Percentiles rank a stretch among this genome's conserved stretches.
These are phyloP conservation scores for Nicotiana noctiflora DNA, from an alignment of 257 asterid species.

Conservation along the genomic window DNA sequence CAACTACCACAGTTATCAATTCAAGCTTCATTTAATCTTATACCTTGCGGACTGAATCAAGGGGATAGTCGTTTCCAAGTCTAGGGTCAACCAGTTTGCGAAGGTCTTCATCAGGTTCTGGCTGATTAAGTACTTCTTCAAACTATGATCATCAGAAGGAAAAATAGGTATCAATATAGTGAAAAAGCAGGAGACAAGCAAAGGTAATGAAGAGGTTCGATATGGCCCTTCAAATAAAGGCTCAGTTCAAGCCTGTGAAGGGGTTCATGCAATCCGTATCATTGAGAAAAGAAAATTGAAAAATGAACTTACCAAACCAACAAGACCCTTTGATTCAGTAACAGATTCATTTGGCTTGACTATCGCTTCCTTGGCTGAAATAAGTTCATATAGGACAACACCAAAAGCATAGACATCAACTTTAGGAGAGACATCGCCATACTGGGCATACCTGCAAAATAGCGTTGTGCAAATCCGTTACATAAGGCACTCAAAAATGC, in stretches of 20 bases:
- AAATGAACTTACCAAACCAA: conserved; percentile 49
- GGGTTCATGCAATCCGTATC: not conserved
- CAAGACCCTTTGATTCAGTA: conserved; percentile 83
- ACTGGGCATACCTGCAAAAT: conserved; percentile 77
- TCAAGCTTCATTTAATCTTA: not conserved
- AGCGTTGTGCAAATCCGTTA: not conserved
- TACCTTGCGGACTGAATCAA: conserved; percentile 73
- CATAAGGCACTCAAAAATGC: not conserved
- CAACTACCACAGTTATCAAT: not conserved
- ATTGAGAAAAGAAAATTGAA: not conserved
- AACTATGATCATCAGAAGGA: conserved; percentile 37
- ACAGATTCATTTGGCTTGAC: conserved; percentile 45
- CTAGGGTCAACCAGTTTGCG: conserved; percentile 60
- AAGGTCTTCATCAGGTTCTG: conserved; percentile 49
- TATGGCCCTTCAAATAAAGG: not conserved
- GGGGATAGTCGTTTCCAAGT: conserved; percentile 64
- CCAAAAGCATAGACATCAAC: conserved; percentile 96
- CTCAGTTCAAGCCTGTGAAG: not conserved
- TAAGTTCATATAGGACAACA: conserved; percentile 81
- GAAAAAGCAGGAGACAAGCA: not conserved
- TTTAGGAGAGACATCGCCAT: conserved; percentile 87
- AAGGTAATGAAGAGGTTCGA: not conserved
- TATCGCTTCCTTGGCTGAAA: conserved; percentile 89
- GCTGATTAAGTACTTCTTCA: conserved; percentile 66
- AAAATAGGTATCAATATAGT: not conserved